Base-by-base conservation (phyloP, 2,329 filamentous ascomycete genomes). In the Trematosphaeria pertusa region DNA sequence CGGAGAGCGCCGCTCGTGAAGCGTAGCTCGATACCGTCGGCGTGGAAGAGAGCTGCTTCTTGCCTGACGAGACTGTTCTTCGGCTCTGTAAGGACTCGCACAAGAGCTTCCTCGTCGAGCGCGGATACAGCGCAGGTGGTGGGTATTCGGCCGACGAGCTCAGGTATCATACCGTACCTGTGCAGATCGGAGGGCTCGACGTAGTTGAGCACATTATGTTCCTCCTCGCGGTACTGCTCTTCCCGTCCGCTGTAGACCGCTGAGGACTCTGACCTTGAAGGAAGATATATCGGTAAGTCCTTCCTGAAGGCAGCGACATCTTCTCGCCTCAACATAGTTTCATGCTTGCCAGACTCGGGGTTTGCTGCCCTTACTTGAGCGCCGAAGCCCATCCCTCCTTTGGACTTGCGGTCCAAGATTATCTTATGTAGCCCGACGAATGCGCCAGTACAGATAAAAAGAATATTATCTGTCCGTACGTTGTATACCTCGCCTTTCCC, bases 381-480 rank as follows among this genome's bases (percentile, higher is more conserved):
- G 4, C 92, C 92, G 62, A 99, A 99, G 0, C 94, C 94, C 58
- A 99, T 93, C 3, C 89, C 88, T 9, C 86, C 85, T 64, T 88
- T 91, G 10, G 91, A 87, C 34, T 97, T 87, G n/a, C 94, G 86
- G 48, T 91, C 88, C 49, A 96, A 79, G 37, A 99, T 84, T 24
- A 88, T 82, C 69, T 95, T 96, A 64, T 97, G 90, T 1, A 97
- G 79, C 2, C 92, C 93, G 26, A 95, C 89, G 67, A 99, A 99
- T 14, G 94, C 94, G 14, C 94, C 94, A 10, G 92, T 95, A 70
- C 94, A 96, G 32, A 99, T 91, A 74, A 99, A 99, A 20, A 99
- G 82, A 49, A 99, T 97, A 61, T 97, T 97, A 56, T 91, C 92
- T 0, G 94, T 99, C 61, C 94, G 88, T 47, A 97, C 87, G 45